Percentiles rank a stretch among this genome's conserved stretches.
phyloP scores from a whole-genome alignment of 2,329 filamentous ascomycete species.

The Celoporthe dispersa region DNA sequence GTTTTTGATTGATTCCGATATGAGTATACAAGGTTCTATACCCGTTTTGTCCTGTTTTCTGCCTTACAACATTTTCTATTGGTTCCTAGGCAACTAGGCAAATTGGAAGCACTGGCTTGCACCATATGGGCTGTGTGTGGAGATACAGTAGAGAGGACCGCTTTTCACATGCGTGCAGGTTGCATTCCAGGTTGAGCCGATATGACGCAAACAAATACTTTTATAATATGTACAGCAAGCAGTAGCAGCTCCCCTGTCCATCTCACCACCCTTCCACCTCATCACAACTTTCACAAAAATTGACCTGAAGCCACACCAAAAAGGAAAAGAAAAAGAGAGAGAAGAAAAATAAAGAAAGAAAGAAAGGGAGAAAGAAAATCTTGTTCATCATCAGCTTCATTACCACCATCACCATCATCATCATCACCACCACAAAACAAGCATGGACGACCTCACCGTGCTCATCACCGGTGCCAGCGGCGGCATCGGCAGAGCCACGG shows the following conservation, averaged over 20 bases:
- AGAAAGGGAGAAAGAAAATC: no score
- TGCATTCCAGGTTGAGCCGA: not conserved
- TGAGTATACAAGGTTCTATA: constrained; percentile 18
- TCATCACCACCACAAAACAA: not conserved
- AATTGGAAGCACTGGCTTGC: not conserved
- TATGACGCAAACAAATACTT: constrained; percentile 4
- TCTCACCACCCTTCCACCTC: not conserved
- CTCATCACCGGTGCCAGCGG: constrained; percentile 27
- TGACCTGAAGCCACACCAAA: no score
- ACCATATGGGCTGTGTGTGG: not conserved
- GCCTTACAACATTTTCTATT: not conserved
- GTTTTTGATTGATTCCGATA: not conserved
- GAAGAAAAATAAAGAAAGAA: no score
- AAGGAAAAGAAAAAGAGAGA: no score
- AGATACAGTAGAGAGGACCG: not conserved
- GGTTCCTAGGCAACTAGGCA: not conserved
- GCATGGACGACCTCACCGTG: constrained; percentile 13
- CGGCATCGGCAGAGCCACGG: constrained; percentile 24
- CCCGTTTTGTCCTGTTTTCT: constrained; percentile 8
- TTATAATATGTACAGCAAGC: no score
- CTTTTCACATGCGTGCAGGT: not conserved
- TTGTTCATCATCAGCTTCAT: no score
- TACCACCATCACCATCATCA: not conserved
- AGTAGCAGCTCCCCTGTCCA: no score
- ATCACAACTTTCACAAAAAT: not conserved